Conservation (phyloP, 805 yeast species). For the Hanseniaspora mollemarum region DNA sequence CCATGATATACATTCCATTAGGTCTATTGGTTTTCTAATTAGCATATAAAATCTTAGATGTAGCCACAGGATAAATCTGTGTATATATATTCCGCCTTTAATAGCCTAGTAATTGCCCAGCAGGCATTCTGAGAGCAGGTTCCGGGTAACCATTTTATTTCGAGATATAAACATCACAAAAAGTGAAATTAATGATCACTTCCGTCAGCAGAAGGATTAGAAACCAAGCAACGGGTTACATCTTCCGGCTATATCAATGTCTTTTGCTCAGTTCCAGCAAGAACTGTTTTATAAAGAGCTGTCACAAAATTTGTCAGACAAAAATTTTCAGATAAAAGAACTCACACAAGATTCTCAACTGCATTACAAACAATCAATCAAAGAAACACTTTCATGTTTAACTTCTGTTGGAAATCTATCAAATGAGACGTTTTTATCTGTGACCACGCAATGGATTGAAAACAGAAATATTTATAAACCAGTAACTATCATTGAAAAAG, state of each 20-base stretch:
- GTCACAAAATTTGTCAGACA: not conserved
- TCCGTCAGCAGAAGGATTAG: too few relatives aligned
- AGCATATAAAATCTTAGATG: not conserved
- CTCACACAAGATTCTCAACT: constrained; percentile 14
- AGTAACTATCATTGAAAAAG: constrained; percentile 48
- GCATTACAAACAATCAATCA: constrained; percentile 4
- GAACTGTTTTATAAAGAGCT: not conserved
- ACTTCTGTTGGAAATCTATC: constrained; percentile 76
- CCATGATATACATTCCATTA: constrained; percentile 27
- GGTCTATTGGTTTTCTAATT: constrained; percentile 19
- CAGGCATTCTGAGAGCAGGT: too few relatives aligned
- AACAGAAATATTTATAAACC: constrained; percentile 45
- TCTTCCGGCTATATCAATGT: not conserved
- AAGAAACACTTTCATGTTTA: constrained; percentile 39
- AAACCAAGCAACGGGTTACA: too few relatives aligned
- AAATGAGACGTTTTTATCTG: constrained; percentile 37
- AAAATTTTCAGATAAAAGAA: constrained; percentile 13
- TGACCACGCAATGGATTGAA: constrained; percentile 49
- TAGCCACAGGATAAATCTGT: not conserved
- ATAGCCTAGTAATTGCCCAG: too few relatives aligned
- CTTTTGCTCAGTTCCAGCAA: not conserved
- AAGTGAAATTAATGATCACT: too few relatives aligned
- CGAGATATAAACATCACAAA: too few relatives aligned
- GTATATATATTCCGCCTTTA: not conserved
- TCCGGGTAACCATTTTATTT: too few relatives aligned